These are phyloP conservation scores for Heritiera fomes DNA, from an alignment of 345 rosid species.

Conservation along the genomic window DNA sequence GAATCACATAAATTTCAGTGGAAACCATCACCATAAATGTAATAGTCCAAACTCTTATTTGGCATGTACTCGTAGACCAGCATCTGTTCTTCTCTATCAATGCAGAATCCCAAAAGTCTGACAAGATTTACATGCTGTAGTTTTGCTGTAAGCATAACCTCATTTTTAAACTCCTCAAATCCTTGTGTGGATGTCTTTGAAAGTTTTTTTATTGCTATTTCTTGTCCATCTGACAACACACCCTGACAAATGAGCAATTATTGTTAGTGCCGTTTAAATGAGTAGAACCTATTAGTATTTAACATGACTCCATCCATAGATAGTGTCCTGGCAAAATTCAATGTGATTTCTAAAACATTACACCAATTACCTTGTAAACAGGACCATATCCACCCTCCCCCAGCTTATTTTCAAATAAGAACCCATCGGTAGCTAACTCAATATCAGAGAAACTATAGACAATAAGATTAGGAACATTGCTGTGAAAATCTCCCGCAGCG, in stretches of 20 bases:
- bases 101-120: slow-evolving; percentile 21
- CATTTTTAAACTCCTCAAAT: slow-evolving; percentile 28
- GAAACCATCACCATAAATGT: slow-evolving; percentile 22
- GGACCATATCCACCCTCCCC: slow-evolving; percentile 33
- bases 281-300: no score
- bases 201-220: slow-evolving; percentile 32
- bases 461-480: slow-evolving; percentile 3
- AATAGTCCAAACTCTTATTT: slow-evolving; percentile 24
- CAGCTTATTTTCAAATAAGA: slow-evolving; percentile 22
- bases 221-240: slow-evolving; percentile 6
- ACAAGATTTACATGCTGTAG: slow-evolving; percentile 29
- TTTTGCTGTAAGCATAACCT: slow-evolving; percentile 24
- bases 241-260: background rate
- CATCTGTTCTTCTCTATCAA: slow-evolving; percentile 21
- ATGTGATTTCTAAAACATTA: no score
- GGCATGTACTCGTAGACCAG: slow-evolving; percentile 18
- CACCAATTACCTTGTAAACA: background rate
- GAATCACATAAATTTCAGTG: no score
- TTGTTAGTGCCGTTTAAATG: no score
- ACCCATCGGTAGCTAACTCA: slow-evolving; percentile 15
- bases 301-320: no score
- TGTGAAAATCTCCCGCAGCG: slow-evolving; percentile 8
- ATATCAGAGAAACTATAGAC: slow-evolving; percentile 12
- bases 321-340: no score
- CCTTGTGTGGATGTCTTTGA: slow-evolving; percentile 23